These are phyloP conservation scores for Sergeia podlipaevii DNA, from an alignment of 208 protist genomes.

Conservation along the genomic window DNA sequence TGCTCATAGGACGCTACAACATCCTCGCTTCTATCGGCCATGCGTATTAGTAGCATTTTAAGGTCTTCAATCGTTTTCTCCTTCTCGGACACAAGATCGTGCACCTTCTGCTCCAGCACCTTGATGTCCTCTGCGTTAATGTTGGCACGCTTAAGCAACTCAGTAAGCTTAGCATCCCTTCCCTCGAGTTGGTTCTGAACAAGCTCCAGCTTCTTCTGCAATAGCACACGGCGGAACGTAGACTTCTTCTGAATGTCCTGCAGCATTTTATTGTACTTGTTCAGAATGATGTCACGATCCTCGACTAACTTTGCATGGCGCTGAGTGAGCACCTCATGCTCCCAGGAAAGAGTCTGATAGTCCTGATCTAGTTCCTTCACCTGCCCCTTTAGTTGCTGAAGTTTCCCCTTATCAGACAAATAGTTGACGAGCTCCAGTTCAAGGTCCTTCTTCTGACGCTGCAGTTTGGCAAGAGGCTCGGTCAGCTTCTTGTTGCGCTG, in stretches of 20 bases:
- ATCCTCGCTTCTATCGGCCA: constrained; percentile 65
- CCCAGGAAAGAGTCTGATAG: constrained; percentile 91
- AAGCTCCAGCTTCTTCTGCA: constrained; percentile 94
- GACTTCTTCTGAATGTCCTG: constrained; percentile 95
- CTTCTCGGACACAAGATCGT: constrained; percentile 96
- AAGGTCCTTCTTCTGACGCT: constrained; percentile 90
- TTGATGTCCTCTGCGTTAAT: constrained; percentile 91
- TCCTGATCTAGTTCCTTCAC: constrained; percentile 85
- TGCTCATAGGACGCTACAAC: constrained; percentile 73
- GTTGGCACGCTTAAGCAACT: constrained; percentile 93
- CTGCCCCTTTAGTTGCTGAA: constrained; percentile 73
- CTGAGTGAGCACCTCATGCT: constrained; percentile 95
- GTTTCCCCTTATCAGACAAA: constrained; percentile 81
- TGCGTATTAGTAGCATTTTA: constrained; percentile 71
- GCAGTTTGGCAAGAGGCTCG: constrained; percentile 92
- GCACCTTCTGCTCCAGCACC: constrained; percentile 91
- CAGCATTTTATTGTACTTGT: constrained; percentile 94
- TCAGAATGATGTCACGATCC: constrained; percentile 95
- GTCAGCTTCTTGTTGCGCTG: constrained; percentile 96
- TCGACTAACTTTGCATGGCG: constrained; percentile 89
- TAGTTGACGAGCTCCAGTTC: constrained; percentile 91
- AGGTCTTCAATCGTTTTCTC: constrained; percentile 96
- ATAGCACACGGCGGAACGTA: constrained; percentile 93
- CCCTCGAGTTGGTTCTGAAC: constrained; percentile 92
- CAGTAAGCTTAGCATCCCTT: constrained; percentile 90